Evolutionary conservation across 768 basidiomycete genomes (phyloP).

Genomic region (Leccinum incarnatum): DNA sequence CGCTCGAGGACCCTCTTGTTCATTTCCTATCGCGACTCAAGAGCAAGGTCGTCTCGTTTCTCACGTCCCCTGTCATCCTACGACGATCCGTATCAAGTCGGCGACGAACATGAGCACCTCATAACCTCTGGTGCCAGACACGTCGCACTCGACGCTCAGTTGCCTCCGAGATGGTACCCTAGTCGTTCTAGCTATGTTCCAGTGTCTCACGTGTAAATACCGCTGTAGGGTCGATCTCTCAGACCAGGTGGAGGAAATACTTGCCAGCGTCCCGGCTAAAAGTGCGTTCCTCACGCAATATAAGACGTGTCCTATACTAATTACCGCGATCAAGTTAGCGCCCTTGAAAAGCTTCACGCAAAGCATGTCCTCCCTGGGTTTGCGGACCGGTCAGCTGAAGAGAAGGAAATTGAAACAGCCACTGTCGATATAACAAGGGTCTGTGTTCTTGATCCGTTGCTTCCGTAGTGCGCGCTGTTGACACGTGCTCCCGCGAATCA

Average conservation of each 20-base stretch:
- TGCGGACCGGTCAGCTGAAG: slow-evolving; percentile 90
- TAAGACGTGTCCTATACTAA: slow-evolving; percentile 12
- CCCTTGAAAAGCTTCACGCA: slow-evolving; percentile 93
- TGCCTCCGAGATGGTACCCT: slow-evolving; percentile 85
- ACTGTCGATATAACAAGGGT: slow-evolving; percentile 90
- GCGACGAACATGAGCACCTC: slow-evolving; percentile 65
- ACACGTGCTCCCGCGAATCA: slow-evolving; percentile 15
- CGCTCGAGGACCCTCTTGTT: slow-evolving; percentile 91
- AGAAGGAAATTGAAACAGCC: slow-evolving; percentile 85
- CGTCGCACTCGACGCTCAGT: slow-evolving; percentile 51
- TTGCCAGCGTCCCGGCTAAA: slow-evolving; percentile 67
- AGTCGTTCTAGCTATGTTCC: not conserved
- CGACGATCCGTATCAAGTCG: slow-evolving; percentile 44
- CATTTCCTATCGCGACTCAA: slow-evolving; percentile 88
- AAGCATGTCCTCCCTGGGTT: slow-evolving; percentile 96
- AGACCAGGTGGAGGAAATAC: slow-evolving; percentile 82
- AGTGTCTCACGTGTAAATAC: slow-evolving; percentile 17
- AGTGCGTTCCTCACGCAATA: slow-evolving; percentile 49
- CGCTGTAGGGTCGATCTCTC: slow-evolving; percentile 81
- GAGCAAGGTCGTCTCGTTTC: slow-evolving; percentile 41
- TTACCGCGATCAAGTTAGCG: slow-evolving; percentile 54
- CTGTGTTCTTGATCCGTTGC: slow-evolving; percentile 23
- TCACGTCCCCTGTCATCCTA: slow-evolving; percentile 42
- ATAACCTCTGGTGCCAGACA: slow-evolving; percentile 41
- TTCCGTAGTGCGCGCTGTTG: not conserved